Percentiles rank a stretch among this genome's conserved stretches.
phyloP scores from a whole-genome alignment of 2,329 filamentous ascomycete genomes.

The Colletotrichum cereale region DNA sequence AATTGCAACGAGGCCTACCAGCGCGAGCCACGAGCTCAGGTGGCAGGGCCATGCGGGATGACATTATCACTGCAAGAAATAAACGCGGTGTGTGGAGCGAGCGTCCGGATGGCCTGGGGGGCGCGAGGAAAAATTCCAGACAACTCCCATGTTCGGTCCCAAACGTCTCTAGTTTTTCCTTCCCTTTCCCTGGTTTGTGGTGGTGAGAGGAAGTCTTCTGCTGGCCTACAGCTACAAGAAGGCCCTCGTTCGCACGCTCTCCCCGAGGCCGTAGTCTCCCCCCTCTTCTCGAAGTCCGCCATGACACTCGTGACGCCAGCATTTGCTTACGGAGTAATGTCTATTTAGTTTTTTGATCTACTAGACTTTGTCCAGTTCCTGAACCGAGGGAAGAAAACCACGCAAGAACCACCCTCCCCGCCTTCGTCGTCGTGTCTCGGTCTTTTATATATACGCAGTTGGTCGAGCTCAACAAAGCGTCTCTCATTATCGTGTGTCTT shows the following conservation, averaged over 20 bases:
- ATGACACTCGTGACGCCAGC: slow-evolving; percentile 30
- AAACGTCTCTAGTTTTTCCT: not conserved
- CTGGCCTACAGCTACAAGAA: slow-evolving; percentile 38
- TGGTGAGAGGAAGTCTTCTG: not conserved
- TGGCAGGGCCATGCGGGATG: slow-evolving; percentile 18
- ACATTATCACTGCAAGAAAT: slow-evolving; percentile 20
- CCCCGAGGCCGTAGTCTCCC: not conserved
- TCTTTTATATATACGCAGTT: not conserved
- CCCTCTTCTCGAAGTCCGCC: slow-evolving; percentile 29
- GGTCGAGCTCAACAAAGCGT: not conserved
- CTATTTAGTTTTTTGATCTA: slow-evolving; percentile 24
- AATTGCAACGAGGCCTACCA: slow-evolving; percentile 29
- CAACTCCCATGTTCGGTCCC: not conserved
- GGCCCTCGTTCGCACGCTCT: slow-evolving; percentile 24
- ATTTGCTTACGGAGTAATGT: slow-evolving; percentile 36
- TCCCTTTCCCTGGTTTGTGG: not conserved
- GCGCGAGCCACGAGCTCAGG: slow-evolving; percentile 2
- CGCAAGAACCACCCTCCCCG: not conserved
- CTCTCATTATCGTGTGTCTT: not conserved
- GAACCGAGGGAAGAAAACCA: slow-evolving; percentile 12
- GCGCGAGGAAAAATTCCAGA: not conserved
- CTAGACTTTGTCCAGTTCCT: slow-evolving; percentile 23
- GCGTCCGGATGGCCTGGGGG: not conserved
- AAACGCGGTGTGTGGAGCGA: slow-evolving; percentile 20
- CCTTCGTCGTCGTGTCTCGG: not conserved